Evolutionary conservation across 1,284 basidiomycete species (phyloP).

Genomic region (Cutaneotrichosporon sp.): DNA sequence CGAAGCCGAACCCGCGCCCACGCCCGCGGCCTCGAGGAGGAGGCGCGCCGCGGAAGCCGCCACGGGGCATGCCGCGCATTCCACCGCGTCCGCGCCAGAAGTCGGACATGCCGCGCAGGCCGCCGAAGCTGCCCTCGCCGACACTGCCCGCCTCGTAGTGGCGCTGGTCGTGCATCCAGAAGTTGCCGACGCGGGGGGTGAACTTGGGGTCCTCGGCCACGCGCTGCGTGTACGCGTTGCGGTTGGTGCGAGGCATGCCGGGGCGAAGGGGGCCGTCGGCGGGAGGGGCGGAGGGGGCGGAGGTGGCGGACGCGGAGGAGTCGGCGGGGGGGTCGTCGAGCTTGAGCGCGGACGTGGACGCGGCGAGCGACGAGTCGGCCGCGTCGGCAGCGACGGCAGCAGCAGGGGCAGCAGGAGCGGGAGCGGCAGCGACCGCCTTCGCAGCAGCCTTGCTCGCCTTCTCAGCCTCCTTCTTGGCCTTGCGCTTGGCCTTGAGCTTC

Average conservation of each 20-base stretch:
- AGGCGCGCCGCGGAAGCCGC: slow-evolving; percentile 25
- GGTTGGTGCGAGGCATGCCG: slow-evolving; percentile 64
- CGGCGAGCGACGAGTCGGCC: slow-evolving; percentile 22
- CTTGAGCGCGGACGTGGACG: slow-evolving; percentile 31
- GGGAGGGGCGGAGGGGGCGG: not conserved
- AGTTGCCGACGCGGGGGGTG: slow-evolving; percentile 80
- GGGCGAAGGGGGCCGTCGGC: slow-evolving; percentile 10
- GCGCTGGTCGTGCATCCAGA: slow-evolving; percentile 89
- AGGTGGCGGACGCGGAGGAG: not conserved
- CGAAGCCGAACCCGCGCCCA: slow-evolving; percentile 14
- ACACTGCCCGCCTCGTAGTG: slow-evolving; percentile 49
- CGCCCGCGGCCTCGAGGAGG: slow-evolving; percentile 26
- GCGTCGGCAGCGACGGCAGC: not conserved
- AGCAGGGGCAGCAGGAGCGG: not conserved
- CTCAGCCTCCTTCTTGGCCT: slow-evolving; percentile 31
- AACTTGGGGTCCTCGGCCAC: slow-evolving; percentile 68
- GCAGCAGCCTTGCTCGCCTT: slow-evolving; percentile 13
- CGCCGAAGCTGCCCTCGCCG: slow-evolving; percentile 60
- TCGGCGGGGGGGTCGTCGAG: slow-evolving; percentile 23
- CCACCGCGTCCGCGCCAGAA: slow-evolving; percentile 69
- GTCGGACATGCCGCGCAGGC: slow-evolving; percentile 56
- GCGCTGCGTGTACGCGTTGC: slow-evolving; percentile 31
- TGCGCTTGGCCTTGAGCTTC: slow-evolving; percentile 38
- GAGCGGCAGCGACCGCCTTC: not conserved
- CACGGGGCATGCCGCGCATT: slow-evolving; percentile 36